Conservation (phyloP, 208 protist genomes). For the Acanthamoeba healyi region DNA sequence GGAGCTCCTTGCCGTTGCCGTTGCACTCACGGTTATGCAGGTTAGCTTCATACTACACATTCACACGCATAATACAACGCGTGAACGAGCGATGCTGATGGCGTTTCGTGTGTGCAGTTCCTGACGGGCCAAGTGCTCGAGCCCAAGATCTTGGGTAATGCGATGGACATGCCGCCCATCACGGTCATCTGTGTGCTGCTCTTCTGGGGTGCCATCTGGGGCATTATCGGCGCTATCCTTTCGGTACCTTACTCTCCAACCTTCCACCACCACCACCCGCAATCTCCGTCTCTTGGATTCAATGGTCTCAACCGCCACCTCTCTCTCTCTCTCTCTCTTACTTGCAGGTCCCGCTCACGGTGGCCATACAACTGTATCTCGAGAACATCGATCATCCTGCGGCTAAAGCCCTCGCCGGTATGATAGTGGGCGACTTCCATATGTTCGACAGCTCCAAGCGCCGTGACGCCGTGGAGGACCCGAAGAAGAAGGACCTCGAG, state of each 20-base stretch:
- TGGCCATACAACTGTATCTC: conserved; percentile 43
- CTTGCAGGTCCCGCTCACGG: neutral
- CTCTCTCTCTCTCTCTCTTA: neutral
- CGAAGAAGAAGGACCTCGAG: neutral
- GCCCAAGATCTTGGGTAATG: conserved; percentile 43
- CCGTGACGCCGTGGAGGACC: neutral
- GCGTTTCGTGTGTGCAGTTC: neutral
- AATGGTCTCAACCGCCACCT: neutral
- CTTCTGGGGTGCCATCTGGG: conserved; percentile 53
- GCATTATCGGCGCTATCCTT: conserved; percentile 60
- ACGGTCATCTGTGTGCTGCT: conserved; percentile 28
- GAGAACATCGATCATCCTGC: conserved; percentile 46
- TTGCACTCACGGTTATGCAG: conserved; percentile 7
- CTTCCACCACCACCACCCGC: neutral
- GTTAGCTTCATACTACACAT: neutral
- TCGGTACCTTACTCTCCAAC: neutral
- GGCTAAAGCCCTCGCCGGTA: conserved; percentile 11
- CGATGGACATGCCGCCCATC: conserved; percentile 61
- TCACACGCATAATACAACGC: neutral
- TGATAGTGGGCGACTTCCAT: conserved; percentile 36
- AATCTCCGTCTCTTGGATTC: neutral
- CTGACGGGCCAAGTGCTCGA: conserved; percentile 32
- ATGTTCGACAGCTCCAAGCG: conserved; percentile 1
- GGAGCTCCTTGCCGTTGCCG: conserved; percentile 47
- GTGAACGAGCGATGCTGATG: neutral